phyloP scores from a whole-genome alignment of 352 stramenopile genomes.

The Pythium sukuiense region DNA sequence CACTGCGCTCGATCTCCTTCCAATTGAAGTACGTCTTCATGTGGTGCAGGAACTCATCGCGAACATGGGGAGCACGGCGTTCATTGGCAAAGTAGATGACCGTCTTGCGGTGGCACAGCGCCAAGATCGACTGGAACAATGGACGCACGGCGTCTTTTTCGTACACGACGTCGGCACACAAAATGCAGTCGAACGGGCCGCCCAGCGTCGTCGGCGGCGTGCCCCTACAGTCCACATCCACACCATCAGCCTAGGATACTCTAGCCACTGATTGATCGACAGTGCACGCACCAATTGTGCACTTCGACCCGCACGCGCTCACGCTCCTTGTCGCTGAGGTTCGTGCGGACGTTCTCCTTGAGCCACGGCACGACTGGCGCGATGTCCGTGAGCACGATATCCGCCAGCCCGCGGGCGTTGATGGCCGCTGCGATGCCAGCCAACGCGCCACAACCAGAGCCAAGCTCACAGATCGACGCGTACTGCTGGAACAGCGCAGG shows the following conservation, averaged over 20 bases:
- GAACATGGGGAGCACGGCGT: slow-evolving; percentile 55
- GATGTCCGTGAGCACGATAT: slow-evolving; percentile 80
- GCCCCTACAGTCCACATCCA: slow-evolving; percentile 37
- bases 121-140: slow-evolving; percentile 76
- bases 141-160: slow-evolving; percentile 76
- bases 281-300: slow-evolving; percentile 25
- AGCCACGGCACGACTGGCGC: slow-evolving; percentile 79
- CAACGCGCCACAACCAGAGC: slow-evolving; percentile 69
- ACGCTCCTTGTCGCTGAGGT: slow-evolving; percentile 58
- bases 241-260: not conserved
- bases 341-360: slow-evolving; percentile 61
- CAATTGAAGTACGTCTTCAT: slow-evolving; percentile 75
- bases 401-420: slow-evolving; percentile 49
- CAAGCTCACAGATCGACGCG: slow-evolving; percentile 72
- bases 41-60: slow-evolving; percentile 65
- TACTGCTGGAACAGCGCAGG: slow-evolving; percentile 46
- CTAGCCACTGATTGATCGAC: not conserved
- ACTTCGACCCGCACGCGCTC: slow-evolving; percentile 54
- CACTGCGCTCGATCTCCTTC: slow-evolving; percentile 57
- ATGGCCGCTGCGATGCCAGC: slow-evolving; percentile 76
- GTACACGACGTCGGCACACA: slow-evolving; percentile 83
- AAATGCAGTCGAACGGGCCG: slow-evolving; percentile 74
- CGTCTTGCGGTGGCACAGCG: slow-evolving; percentile 75
- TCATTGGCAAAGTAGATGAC: slow-evolving; percentile 81
- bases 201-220: slow-evolving; percentile 52